phyloP scores from a whole-genome alignment of 371 early-diverging fungal species.

The Sporodiniella umbellata region DNA sequence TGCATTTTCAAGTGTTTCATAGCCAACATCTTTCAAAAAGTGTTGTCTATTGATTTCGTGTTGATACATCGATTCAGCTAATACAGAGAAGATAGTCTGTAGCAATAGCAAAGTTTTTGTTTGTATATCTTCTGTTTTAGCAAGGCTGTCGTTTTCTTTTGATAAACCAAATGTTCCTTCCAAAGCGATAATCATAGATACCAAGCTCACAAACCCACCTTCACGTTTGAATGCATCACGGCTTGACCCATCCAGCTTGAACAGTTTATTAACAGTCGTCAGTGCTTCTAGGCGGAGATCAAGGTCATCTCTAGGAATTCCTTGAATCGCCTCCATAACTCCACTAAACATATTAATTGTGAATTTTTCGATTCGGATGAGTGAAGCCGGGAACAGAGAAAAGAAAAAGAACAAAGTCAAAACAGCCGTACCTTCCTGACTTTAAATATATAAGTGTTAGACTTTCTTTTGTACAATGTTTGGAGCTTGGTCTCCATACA shows the following conservation, averaged over 20 bases:
- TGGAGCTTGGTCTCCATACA: too few species aligned
- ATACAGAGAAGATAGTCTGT: constrained; percentile 48
- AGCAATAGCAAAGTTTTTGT: constrained; percentile 33
- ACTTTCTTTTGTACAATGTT: background rate
- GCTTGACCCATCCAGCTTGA: constrained; percentile 37
- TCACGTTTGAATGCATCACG: constrained; percentile 58
- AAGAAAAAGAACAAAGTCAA: background rate
- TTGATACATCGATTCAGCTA: constrained; percentile 59
- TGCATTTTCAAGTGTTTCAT: constrained; percentile 57
- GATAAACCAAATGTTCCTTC: constrained; percentile 53
- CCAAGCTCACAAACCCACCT: constrained; percentile 64
- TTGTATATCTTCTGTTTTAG: constrained; percentile 17
- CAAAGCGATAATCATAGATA: constrained; percentile 60
- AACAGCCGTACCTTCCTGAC: constrained; percentile 1
- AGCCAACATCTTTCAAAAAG: constrained; percentile 56
- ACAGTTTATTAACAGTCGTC: constrained; percentile 48
- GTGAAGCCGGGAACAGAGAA: background rate
- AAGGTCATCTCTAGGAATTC: constrained; percentile 52
- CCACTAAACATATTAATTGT: constrained; percentile 34
- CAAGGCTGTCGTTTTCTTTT: constrained; percentile 21
- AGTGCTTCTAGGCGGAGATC: constrained; percentile 58
- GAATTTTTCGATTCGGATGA: background rate
- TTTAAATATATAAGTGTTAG: background rate
- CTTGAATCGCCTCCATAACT: constrained; percentile 62
- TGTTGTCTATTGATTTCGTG: constrained; percentile 52